Percentiles rank a stretch among this genome's conserved stretches.
Evolutionary conservation across 352 stramenopile genomes (phyloP).

Genomic region (Pythium aphanidermatum): DNA sequence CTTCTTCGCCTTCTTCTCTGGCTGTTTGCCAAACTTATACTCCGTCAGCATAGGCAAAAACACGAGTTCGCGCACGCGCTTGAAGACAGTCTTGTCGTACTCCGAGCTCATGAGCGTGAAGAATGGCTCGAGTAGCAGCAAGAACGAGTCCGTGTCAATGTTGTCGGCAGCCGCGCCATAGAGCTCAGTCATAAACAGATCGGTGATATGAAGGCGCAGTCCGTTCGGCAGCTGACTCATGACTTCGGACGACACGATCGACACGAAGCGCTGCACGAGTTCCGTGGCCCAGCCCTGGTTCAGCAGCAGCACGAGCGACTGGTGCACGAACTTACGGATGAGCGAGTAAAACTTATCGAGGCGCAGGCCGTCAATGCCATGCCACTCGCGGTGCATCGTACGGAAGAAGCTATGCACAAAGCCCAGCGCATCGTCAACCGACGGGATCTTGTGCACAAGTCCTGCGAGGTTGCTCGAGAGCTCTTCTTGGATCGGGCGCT

Average conservation of each 20-base stretch:
- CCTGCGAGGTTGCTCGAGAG: constrained; percentile 56
- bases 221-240: constrained; percentile 78
- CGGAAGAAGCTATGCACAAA: constrained; percentile 81
- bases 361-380: constrained; percentile 75
- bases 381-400: constrained; percentile 84
- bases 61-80: constrained; percentile 70
- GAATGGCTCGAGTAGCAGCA: constrained; percentile 76
- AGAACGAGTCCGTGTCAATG: constrained; percentile 51
- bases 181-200: constrained; percentile 69
- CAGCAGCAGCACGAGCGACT: constrained; percentile 54
- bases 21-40: constrained; percentile 61
- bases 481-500: constrained; percentile 74
- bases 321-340: constrained; percentile 73
- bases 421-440: constrained; percentile 31
- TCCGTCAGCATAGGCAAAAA: constrained; percentile 59
- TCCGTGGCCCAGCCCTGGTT: constrained; percentile 47
- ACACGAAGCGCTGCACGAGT: constrained; percentile 45
- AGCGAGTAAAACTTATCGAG: constrained; percentile 86
- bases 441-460: constrained; percentile 57
- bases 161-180: constrained; percentile 42
- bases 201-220: constrained; percentile 68
- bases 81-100: constrained; percentile 78
- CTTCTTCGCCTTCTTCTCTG: constrained; percentile 29
- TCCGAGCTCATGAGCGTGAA: constrained; percentile 71
- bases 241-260: constrained; percentile 59